Evolutionary conservation across 2,329 filamentous ascomycete genomes (phyloP).

Genomic region (Colletotrichum incanum): DNA sequence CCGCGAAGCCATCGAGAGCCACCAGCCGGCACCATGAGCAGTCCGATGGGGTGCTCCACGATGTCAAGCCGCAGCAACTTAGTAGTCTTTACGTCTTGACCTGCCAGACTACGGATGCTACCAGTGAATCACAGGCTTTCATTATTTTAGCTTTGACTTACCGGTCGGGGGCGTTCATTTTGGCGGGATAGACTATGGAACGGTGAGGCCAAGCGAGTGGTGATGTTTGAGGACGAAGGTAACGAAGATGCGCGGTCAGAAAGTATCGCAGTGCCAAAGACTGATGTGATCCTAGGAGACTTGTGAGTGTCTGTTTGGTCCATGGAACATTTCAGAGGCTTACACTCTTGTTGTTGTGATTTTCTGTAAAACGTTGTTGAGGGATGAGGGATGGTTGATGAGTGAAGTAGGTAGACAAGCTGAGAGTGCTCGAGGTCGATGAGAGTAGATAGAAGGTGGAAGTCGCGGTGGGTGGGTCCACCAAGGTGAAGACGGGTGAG

Average conservation of each 20-base stretch:
- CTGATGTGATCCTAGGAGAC: background rate
- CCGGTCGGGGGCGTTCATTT: slow-evolving; percentile 35
- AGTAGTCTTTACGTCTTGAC: background rate
- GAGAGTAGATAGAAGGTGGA: background rate
- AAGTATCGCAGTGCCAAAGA: background rate
- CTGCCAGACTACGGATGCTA: background rate
- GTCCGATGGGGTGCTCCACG: background rate
- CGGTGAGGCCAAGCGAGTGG: background rate
- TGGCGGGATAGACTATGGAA: background rate
- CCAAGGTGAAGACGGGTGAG: background rate
- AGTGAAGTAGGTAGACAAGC: slow-evolving; percentile 1
- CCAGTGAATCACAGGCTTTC: background rate
- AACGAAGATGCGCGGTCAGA: background rate
- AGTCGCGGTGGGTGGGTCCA: slow-evolving; percentile 22
- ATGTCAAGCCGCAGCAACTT: background rate
- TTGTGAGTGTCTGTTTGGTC: background rate
- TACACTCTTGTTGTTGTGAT: background rate
- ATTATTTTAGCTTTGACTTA: background rate
- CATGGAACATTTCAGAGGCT: background rate
- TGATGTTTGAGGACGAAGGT: background rate
- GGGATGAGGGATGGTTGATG: slow-evolving; percentile 1
- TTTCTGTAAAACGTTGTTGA: background rate
- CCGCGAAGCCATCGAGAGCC: background rate
- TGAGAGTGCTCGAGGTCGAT: slow-evolving; percentile 1
- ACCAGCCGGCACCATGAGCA: background rate